A percentile compares a stretch with the other conserved stretches of the same genome.
phyloP scores from a whole-genome alignment of 2,329 filamentous ascomycete species.

The Orbilia quercus region DNA sequence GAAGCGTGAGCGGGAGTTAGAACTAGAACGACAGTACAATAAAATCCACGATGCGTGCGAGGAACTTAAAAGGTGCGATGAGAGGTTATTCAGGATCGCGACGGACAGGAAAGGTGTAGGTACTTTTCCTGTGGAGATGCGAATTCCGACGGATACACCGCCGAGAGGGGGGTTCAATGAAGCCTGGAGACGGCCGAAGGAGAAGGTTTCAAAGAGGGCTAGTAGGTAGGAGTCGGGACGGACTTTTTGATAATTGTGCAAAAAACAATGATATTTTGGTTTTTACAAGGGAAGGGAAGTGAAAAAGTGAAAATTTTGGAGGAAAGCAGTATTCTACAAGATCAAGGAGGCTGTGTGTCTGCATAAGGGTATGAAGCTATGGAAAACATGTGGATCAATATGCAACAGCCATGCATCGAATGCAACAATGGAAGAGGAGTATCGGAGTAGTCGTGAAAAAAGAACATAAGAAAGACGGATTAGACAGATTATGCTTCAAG shows the following conservation, averaged over 20 bases:
- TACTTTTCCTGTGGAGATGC: constrained; percentile 86
- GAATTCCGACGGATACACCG: constrained; percentile 85
- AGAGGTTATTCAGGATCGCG: constrained; percentile 81
- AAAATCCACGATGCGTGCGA: constrained; percentile 88
- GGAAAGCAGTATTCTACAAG: constrained; percentile 40
- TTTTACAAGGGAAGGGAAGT: constrained; percentile 7
- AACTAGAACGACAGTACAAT: constrained; percentile 82
- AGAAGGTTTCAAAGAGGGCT: constrained; percentile 59
- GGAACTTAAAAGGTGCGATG: constrained; percentile 73
- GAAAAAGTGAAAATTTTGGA: neutral
- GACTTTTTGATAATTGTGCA: neutral
- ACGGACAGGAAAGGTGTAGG: constrained; percentile 89
- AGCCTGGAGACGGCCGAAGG: constrained; percentile 76
- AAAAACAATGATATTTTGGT: constrained; percentile 19
- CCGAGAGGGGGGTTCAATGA: constrained; percentile 87
- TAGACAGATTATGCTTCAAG: constrained; percentile 44
- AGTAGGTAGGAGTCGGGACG: constrained; percentile 57
- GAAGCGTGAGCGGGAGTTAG: constrained; percentile 72
- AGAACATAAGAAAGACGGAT: constrained; percentile 32
- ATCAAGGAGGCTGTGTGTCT: constrained; percentile 24
- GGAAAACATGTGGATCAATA: constrained; percentile 41
- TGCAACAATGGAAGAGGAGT: neutral
- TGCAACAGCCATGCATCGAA: constrained; percentile 30
- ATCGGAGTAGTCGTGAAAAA: constrained; percentile 23
- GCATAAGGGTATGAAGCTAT: constrained; percentile 55